Base-by-base conservation (phyloP, 2,329 filamentous ascomycete species). In the Calycina herbarum region DNA sequence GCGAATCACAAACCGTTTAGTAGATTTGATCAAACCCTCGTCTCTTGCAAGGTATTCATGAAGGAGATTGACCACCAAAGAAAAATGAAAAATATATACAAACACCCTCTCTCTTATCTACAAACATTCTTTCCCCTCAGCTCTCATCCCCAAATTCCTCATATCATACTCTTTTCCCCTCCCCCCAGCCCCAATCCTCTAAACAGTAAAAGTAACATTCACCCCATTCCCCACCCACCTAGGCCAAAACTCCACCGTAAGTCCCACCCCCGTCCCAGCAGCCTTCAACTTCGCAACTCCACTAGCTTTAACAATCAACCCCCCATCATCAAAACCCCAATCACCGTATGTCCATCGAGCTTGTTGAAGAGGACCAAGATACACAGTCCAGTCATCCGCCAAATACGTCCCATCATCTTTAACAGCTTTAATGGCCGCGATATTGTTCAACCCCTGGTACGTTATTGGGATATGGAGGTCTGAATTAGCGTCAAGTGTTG, bases 381-480 rank as follows among this genome's bases (percentile, higher is more conserved):
- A 85, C 70, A 79, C 74, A 0, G 85, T 88, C 83, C 83, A 88
- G 60, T 82, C 80, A 68, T 88, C 85, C 3, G 84, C 78, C 6
- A 88, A 72, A 62, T 79, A 84, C 6, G 74, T 78, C 0, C 83
- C 83, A 66, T 85, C 82, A 1, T 71, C 73, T 24, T 79, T 80
- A 5, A 82, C 57, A 10, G 84, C 83, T 68, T 83, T 82, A 2
- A 86, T 79, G 0, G 85, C 78, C 0, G 85, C 85, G 0, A 82
- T 76, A 5, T 78, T 77, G n/a, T 78, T 75, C 8, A 85, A 67
- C 0, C 85, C 85, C 5, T 80, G 79, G 79, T 82, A 87, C 0
- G 77, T 79, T 1, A 87, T 75, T 0, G 84, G 84, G 60, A 87
- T 83, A 0, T 72, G 70, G 1, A 86, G 73, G 17, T 73, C 68